Evolutionary conservation across 306 rosid genomes (phyloP), one percentile per base, ranked within the genome.

Genomic region (Alnus glutinosa): DNA sequence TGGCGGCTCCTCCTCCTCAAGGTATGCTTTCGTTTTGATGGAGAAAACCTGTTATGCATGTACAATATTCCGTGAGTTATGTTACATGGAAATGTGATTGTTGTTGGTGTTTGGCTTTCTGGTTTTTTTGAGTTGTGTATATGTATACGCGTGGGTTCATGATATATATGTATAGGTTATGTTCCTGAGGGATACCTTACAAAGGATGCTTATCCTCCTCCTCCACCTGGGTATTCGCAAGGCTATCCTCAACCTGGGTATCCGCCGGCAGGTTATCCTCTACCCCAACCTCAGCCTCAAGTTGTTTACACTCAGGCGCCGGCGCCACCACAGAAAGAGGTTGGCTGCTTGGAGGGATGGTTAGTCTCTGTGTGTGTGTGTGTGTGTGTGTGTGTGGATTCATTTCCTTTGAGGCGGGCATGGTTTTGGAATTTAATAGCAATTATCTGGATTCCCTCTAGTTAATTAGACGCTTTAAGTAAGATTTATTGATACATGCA

Each of bases 261-360:
- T 30, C 69, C 68, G 7, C 42, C 58, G 48, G 83, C 37, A 49
- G 12, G 7, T 50, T 12, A 42, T 42, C 46, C 46, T 42, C 46
- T 42, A 42, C 46, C 55, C 37, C 67, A 14, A 28, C 37, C 39
- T 9, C 67, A 61, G 13, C 82, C 84, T 57, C 87, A 80, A 77
- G 19, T 79, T 19, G 71, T 30, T 28, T 61, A 61, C 37, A 4
- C 37, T 61, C 67, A 28, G 67, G 4, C 66, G 3, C 15, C 15
- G 28, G 28, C 28, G 37, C 18, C 79, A 23, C 70, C 82, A 0
- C 9, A 0, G 23, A 10, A 8, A 7, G 13, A 57, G 0, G 1
- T 15, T 6, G 81, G 85, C 28, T 74, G 15, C 51, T 32, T 85
- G 18, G 55, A 37, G 7, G 78, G 78, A 63, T 85, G 85, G 88